phyloP scores from a whole-genome alignment of 306 rosid species.

The Ormosia semicastrata region DNA sequence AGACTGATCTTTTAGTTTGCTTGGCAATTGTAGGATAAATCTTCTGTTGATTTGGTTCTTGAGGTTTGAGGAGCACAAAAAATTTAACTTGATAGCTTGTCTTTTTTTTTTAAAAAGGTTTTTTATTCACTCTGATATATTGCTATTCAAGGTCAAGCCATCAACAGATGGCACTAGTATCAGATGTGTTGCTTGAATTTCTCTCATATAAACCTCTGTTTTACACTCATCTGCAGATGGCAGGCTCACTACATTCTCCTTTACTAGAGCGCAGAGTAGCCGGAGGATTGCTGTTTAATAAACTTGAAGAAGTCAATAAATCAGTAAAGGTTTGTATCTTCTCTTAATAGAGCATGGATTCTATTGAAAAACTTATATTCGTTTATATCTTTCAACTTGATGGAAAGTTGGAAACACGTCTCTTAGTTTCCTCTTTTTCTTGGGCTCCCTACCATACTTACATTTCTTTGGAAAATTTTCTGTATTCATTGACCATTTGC shows the following conservation, averaged over 20 bases:
- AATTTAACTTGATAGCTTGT: too few species aligned
- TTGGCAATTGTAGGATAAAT: neutral
- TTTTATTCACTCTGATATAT: neutral
- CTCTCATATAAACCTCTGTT: neutral
- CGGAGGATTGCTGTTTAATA: conserved; percentile 63
- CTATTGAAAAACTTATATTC: neutral
- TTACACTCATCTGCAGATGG: conserved; percentile 46
- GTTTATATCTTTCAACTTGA: neutral
- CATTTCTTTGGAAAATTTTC: neutral
- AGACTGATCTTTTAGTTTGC: neutral
- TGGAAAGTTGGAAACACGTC: conserved; percentile 8
- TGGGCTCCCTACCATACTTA: neutral
- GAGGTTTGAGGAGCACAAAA: too few species aligned
- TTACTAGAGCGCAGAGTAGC: conserved; percentile 52
- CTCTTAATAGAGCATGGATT: conserved; percentile 1
- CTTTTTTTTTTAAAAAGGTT: too few species aligned
- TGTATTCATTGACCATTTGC: neutral
- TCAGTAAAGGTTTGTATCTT: conserved; percentile 76
- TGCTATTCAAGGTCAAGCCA: too few species aligned
- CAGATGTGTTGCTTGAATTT: conserved; percentile 12
- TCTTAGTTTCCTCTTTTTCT: conserved; percentile 9
- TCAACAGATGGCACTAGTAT: neutral
- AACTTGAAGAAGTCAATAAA: conserved; percentile 81
- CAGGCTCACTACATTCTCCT: conserved; percentile 48
- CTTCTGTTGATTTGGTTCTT: neutral